Conservation (phyloP, 2,329 filamentous ascomycete genomes). For the Nectriaceae sp. region DNA sequence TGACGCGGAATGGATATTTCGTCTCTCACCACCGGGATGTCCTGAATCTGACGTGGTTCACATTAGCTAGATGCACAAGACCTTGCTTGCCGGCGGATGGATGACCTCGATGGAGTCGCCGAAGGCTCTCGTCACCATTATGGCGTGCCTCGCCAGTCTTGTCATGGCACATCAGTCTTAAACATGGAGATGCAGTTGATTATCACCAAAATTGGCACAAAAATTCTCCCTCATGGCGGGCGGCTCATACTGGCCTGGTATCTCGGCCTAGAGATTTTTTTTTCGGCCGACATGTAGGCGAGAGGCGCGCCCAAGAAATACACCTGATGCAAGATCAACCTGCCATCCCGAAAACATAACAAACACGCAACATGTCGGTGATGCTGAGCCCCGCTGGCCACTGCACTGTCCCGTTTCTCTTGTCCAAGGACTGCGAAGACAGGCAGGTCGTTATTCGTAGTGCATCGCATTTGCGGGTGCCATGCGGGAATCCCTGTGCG, state of each 20-base stretch:
- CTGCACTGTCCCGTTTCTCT: slow-evolving; percentile 4
- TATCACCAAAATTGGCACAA: not conserved
- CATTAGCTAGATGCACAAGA: too few species aligned
- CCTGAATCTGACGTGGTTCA: too few species aligned
- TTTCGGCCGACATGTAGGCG: slow-evolving; percentile 26
- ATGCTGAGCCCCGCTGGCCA: slow-evolving; percentile 7
- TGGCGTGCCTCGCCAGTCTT: too few species aligned
- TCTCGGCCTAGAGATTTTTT: slow-evolving; percentile 21
- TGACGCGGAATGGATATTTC: not conserved
- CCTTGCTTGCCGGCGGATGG: too few species aligned
- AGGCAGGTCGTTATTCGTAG: slow-evolving; percentile 9
- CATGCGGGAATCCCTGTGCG: slow-evolving; percentile 1
- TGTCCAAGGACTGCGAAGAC: slow-evolving; percentile 9
- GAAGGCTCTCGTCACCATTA: not conserved
- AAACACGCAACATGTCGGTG: slow-evolving; percentile 14
- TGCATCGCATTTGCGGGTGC: slow-evolving; percentile 9
- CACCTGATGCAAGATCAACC: slow-evolving; percentile 15
- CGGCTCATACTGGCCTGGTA: not conserved
- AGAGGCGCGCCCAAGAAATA: slow-evolving; percentile 4
- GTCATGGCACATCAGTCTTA: too few species aligned
- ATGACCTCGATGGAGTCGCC: not conserved
- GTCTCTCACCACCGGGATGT: not conserved
- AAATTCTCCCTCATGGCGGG: slow-evolving; percentile 13
- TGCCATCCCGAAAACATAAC: slow-evolving; percentile 2
- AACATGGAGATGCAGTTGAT: too few species aligned